A percentile compares a stretch with the other conserved stretches of the same genome.
Conservation (phyloP, 2,329 filamentous ascomycete genomes). For the Cryphonectria carpinicola region DNA sequence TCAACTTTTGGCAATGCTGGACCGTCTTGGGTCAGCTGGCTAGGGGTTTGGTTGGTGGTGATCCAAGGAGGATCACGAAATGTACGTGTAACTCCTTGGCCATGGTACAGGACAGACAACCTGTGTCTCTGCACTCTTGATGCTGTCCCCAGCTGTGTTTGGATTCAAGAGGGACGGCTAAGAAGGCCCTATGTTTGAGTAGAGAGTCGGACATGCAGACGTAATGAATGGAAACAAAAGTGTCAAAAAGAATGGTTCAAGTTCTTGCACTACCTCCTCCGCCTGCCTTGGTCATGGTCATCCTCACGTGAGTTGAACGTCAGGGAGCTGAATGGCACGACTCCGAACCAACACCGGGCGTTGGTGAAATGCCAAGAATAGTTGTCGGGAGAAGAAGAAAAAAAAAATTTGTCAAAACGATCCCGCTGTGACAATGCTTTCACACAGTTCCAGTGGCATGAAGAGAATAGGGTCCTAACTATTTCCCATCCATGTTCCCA, state of each 20-base stretch:
- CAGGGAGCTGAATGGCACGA: not conserved
- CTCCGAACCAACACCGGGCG: not conserved
- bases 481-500: not conserved
- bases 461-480: not conserved
- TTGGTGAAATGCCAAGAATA: not conserved
- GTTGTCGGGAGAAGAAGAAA: slow-evolving; percentile 1
- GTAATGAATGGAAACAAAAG: not conserved
- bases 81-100: too few species aligned
- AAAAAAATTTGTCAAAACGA: not conserved
- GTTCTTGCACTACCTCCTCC: slow-evolving; percentile 4
- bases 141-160: not conserved
- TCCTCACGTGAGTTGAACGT: not conserved
- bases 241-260: slow-evolving; percentile 5
- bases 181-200: too few species aligned
- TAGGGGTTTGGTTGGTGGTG: too few species aligned
- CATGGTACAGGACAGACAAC: not conserved
- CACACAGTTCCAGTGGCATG: not conserved
- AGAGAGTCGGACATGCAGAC: not conserved
- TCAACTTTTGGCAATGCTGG: too few species aligned
- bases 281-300: not conserved
- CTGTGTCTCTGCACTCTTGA: not conserved
- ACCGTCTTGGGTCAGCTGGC: too few species aligned
- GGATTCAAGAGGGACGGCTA: not conserved
- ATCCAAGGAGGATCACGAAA: too few species aligned
- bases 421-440: not conserved